Conservation (phyloP, 371 early-diverging fungal genomes). For the Globomyces sp. region DNA sequence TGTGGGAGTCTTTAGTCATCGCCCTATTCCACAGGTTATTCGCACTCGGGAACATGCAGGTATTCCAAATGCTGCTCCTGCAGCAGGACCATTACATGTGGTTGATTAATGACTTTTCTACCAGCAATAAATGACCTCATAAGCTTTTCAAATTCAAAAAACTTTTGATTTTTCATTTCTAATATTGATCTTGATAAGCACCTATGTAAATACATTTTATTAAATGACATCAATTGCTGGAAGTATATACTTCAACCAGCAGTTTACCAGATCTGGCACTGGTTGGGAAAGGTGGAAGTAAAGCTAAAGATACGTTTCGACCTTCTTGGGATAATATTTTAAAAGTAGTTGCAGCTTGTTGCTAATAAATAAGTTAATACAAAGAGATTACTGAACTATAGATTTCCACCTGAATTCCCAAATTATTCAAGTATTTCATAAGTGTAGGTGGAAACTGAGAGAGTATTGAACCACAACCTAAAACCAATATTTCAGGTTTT, state of each 20-base stretch:
- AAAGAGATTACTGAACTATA: conserved; percentile 34
- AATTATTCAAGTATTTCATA: conserved; percentile 28
- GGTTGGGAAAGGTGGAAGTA: conserved; percentile 49
- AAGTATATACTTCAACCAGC: conserved; percentile 31
- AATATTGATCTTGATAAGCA: too few species aligned
- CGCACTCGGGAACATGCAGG: neutral
- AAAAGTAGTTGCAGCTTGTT: conserved; percentile 48
- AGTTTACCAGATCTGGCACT: conserved; percentile 42
- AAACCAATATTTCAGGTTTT: conserved; percentile 46
- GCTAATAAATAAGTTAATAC: conserved; percentile 20
- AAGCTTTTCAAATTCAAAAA: too few species aligned
- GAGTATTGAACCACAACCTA: conserved; percentile 47
- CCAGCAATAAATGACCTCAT: too few species aligned
- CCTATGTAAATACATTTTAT: too few species aligned
- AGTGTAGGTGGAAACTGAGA: conserved; percentile 37
- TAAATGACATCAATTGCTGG: too few species aligned
- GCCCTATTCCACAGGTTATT: conserved; percentile 10
- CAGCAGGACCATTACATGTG: neutral
- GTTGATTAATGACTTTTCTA: too few species aligned
- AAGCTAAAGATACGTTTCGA: conserved; percentile 38
- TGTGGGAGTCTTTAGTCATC: conserved; percentile 9
- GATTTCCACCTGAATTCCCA: conserved; percentile 51
- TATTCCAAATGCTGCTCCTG: neutral
- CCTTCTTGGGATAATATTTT: conserved; percentile 51
- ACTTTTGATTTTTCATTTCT: too few species aligned